These are phyloP conservation scores for Astrephomene gubernaculifera DNA, from an alignment of 139 green algal species.

Conservation along the genomic window DNA sequence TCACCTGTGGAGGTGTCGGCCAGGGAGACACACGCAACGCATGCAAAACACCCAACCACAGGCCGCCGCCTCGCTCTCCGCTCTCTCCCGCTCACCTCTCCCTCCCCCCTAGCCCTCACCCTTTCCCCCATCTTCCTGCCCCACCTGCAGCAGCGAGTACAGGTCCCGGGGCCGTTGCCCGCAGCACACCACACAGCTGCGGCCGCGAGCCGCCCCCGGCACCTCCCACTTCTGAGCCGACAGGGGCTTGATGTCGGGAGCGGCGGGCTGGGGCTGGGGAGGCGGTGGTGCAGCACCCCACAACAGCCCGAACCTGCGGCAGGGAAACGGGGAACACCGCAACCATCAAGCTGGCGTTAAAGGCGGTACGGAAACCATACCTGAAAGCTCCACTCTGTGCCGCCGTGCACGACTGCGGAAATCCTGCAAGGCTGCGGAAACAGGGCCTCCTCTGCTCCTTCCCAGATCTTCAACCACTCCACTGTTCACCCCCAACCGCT, in stretches of 20 bases:
- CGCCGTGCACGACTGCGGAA: no score
- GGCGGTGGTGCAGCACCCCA: not conserved
- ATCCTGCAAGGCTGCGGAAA: no score
- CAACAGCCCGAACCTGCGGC: slow-evolving; percentile 29
- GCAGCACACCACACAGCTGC: slow-evolving; percentile 45
- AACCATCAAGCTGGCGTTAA: no score
- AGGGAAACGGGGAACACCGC: not conserved
- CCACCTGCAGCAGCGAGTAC: slow-evolving; percentile 56
- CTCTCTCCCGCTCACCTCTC: no score
- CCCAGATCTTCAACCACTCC: not conserved
- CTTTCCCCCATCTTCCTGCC: not conserved
- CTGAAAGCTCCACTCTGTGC: no score
- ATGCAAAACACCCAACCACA: no score
- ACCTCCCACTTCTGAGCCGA: slow-evolving; percentile 62
- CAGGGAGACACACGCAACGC: no score
- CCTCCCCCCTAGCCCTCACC: no score
- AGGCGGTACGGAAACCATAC: no score
- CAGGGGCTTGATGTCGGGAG: slow-evolving; percentile 24
- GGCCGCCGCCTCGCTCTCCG: no score
- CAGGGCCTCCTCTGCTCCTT: no score
- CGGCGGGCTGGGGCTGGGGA: not conserved
- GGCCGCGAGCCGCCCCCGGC: slow-evolving; percentile 38
- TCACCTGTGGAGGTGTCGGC: no score
- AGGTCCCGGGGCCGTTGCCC: slow-evolving; percentile 58
- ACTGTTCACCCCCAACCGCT: not conserved